These are phyloP conservation scores for Diatrype stigma DNA, from an alignment of 2,329 filamentous ascomycete species.

Conservation along the genomic window DNA sequence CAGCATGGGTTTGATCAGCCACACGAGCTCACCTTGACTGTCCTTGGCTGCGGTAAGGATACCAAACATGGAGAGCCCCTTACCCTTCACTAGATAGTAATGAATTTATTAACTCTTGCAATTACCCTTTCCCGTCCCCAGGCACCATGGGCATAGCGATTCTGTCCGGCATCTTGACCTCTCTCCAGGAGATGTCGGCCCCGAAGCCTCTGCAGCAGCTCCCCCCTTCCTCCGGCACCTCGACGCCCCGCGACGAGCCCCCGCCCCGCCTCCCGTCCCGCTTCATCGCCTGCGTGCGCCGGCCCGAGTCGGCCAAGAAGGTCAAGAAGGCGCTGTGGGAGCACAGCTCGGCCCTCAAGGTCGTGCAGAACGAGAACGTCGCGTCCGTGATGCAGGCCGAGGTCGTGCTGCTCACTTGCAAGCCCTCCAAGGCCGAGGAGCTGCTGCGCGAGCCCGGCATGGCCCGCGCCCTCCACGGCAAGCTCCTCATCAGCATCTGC, in stretches of 20 bases:
- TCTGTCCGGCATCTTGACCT: constrained; percentile 72
- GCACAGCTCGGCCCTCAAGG: constrained; percentile 58
- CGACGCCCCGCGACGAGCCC: constrained; percentile 42
- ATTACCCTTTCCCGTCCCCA: constrained; percentile 28
- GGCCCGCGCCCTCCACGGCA: constrained; percentile 67
- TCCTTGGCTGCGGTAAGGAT: constrained; percentile 75
- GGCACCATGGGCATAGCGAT: constrained; percentile 85
- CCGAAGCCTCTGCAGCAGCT: constrained; percentile 42
- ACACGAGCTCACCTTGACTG: constrained; percentile 64
- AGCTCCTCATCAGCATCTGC: constrained; percentile 77
- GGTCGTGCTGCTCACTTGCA: constrained; percentile 74
- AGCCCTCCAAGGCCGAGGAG: constrained; percentile 68
- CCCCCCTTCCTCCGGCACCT: constrained; percentile 35
- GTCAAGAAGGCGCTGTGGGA: constrained; percentile 62
- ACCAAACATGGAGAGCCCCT: background rate
- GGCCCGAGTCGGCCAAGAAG: constrained; percentile 63
- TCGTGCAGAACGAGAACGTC: constrained; percentile 70
- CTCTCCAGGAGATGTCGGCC: constrained; percentile 52
- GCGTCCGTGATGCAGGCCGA: constrained; percentile 63
- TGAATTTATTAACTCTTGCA: background rate
- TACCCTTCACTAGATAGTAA: background rate
- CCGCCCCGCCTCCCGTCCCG: constrained; percentile 61
- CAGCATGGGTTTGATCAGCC: constrained; percentile 32
- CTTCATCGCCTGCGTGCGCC: constrained; percentile 79
- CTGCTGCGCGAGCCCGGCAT: constrained; percentile 67